Evolutionary conservation across 768 basidiomycete species (phyloP), one percentile per base, ranked within the genome.

Genomic region (Russula sp.): DNA sequence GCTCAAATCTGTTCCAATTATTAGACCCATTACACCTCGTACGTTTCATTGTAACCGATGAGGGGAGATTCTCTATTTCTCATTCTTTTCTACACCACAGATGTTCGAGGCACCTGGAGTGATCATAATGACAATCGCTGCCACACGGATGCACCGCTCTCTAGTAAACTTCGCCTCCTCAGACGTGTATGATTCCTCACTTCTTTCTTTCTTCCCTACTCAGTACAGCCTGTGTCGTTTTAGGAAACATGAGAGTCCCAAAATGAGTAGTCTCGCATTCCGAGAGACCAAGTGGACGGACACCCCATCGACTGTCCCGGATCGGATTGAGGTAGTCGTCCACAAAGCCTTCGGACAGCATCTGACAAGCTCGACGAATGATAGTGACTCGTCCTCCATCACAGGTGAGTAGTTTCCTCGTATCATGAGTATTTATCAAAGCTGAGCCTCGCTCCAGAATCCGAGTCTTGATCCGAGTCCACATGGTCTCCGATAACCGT

Each of bases 81-180:
- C 9, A 40, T 36, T 0, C 6, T 14, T 40, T 24, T 18, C n/a
- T 42, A 5, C 3, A 4, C 16, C 14, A 6, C 55, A 56, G 55
- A 40, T 56, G 38, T 36, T 56, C 24, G 24, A 56, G 26, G 1
- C 16, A 2, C 38, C 36, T 0, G 6, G 24, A 1, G 8, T 36
- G 24, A 26, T 40, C 24, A 56, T 14, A 16, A 26, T 40, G 55
- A 9, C 36, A 56, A 56, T 56, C 24, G 24, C 48, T 6, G 14
- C 24, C 22, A 49, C 48, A 14, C 48, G 48, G 24, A 49, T 49
- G 48, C 24, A 56, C 26, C 55, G 55, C 38, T 40, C 55, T 28
- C 38, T 56, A 11, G 55, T 28, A 20, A 16, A 26, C 16, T 56
- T 42, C 8, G 55, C 11, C n/a, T 11, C 52, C 18, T 2, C 55